A percentile compares a stretch with the other conserved stretches of the same genome.
Conservation (phyloP, 2,329 filamentous ascomycete genomes). For the Aspergillus sp. region DNA sequence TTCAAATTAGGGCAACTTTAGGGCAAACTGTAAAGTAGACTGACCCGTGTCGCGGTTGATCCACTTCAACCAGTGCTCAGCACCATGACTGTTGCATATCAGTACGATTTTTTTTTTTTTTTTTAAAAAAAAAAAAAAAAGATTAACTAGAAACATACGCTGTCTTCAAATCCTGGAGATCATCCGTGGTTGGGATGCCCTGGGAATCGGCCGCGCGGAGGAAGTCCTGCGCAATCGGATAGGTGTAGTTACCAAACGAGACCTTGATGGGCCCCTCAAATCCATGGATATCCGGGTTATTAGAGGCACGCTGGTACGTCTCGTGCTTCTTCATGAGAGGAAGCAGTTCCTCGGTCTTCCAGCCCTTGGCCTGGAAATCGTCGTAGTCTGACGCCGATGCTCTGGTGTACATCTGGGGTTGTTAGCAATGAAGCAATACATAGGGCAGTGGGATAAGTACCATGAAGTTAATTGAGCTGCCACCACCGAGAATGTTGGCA, state of each 20-base stretch:
- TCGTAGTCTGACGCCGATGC: slow-evolving; percentile 73
- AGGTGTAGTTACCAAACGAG: slow-evolving; percentile 77
- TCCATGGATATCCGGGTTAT: slow-evolving; percentile 66
- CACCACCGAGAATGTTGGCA: slow-evolving; percentile 70
- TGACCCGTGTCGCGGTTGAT: slow-evolving; percentile 65
- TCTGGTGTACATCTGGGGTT: slow-evolving; percentile 67
- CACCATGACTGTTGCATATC: slow-evolving; percentile 53
- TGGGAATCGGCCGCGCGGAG: slow-evolving; percentile 70
- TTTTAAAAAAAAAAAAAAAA: too few relatives aligned
- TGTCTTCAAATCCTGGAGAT: slow-evolving; percentile 66
- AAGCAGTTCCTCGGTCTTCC: slow-evolving; percentile 72
- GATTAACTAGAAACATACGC: slow-evolving; percentile 25
- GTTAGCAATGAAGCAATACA: not conserved
- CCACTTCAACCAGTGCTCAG: slow-evolving; percentile 84
- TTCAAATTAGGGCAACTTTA: not conserved
- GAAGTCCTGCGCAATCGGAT: slow-evolving; percentile 81
- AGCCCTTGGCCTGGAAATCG: slow-evolving; percentile 77
- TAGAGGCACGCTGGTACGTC: slow-evolving; percentile 68
- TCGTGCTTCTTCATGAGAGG: slow-evolving; percentile 80
- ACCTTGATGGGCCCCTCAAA: slow-evolving; percentile 81
- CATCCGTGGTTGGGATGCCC: slow-evolving; percentile 72
- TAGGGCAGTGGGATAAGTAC: slow-evolving; percentile 34
- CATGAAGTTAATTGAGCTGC: slow-evolving; percentile 77
- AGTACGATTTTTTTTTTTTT: not conserved
- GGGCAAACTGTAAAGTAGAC: not conserved